Evolutionary conservation across 257 asterid species (phyloP), one percentile per base, ranked within the genome.

Genomic region (Marsdenia floribunda): DNA sequence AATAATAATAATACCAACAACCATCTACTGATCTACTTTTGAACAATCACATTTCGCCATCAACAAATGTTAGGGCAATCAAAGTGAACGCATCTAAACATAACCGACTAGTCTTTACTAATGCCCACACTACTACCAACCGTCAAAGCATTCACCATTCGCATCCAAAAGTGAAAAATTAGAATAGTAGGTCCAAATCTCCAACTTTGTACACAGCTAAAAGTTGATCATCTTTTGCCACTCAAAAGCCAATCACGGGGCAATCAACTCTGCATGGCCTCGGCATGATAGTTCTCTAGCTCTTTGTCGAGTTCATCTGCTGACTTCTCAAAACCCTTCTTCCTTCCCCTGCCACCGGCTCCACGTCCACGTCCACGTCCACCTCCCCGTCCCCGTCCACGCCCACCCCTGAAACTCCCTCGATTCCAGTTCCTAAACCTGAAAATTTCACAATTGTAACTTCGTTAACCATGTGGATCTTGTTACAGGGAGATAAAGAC

Each of bases 251-350:
- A 16, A 16, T 22, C 11, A 60, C 37, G 65, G 24, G 9, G 42
- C 54, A 54, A 71, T 70, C 67, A 91, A 73, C 82, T 58, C 70
- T 89, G 88, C 96, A 90, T 91, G 2, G 94, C 89, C 13, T 89
- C 96, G 0, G 96, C 86, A 22, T 94, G 99, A 73, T 94, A 90
- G 74, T 71, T 88, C 29, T 94, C 97, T 53, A 94, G 85, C 81
- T 94, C 99, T 82, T 89, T 94, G 89, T 94, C 97, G 37, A 92
- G 97, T 13, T 94, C 88, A 75, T 89, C 97, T 37, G 92, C 99
- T 1, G 97, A 84, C 78, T 91, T 93, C 57, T 84, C 90, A 49
- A 67, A 79, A 0, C 29, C 68, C 52, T 81, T 90, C 88, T 85
- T 88, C 26, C 71, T 77, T 82, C 88, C 83, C 19, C 74, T 83